phyloP scores from a whole-genome alignment of 176 grass and related monocot genomes.

The Tuctoria greenei region DNA sequence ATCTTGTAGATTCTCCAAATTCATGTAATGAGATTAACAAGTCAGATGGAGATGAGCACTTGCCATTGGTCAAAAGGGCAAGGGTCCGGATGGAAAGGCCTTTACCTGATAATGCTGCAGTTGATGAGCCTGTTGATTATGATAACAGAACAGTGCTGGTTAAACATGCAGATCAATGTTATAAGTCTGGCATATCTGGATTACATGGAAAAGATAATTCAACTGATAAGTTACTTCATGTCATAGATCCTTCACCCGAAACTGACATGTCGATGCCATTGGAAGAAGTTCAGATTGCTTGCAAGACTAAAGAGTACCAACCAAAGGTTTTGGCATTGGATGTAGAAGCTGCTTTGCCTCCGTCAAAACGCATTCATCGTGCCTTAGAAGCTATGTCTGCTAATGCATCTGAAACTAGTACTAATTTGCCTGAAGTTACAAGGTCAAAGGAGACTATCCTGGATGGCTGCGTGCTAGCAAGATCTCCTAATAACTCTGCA shows the following conservation, averaged over 20 bases:
- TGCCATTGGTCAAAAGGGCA: constrained; percentile 98
- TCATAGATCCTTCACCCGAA: constrained; percentile 35
- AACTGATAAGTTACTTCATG: constrained; percentile 1
- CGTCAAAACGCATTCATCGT: constrained; percentile 96
- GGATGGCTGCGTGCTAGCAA: constrained; percentile 31
- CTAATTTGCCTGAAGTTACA: constrained; percentile 44
- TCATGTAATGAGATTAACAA: constrained; percentile 65
- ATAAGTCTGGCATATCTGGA: constrained; percentile 9
- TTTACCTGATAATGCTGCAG: constrained; percentile 27
- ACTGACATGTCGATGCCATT: constrained; percentile 17
- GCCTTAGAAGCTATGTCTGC: constrained; percentile 98
- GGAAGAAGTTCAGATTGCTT: constrained; percentile 38
- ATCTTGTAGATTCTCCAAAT: constrained; percentile 47
- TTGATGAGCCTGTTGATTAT: constrained; percentile 40
- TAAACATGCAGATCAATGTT: constrained; percentile 38
- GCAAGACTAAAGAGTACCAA: constrained; percentile 45
- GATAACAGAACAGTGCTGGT: constrained; percentile 30
- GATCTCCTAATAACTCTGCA: constrained; percentile 19
- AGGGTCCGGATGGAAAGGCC: constrained; percentile 83
- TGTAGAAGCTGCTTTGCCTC: constrained; percentile 92
- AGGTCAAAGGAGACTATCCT: constrained; percentile 28
- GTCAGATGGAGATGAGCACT: constrained; percentile 86
- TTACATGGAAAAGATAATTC: constrained; percentile 34
- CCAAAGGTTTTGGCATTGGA: constrained; percentile 50
- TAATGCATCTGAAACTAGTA: constrained; percentile 60